Evolutionary conservation across 2,329 filamentous ascomycete species (phyloP).

Genomic region (Phialophora tarda): DNA sequence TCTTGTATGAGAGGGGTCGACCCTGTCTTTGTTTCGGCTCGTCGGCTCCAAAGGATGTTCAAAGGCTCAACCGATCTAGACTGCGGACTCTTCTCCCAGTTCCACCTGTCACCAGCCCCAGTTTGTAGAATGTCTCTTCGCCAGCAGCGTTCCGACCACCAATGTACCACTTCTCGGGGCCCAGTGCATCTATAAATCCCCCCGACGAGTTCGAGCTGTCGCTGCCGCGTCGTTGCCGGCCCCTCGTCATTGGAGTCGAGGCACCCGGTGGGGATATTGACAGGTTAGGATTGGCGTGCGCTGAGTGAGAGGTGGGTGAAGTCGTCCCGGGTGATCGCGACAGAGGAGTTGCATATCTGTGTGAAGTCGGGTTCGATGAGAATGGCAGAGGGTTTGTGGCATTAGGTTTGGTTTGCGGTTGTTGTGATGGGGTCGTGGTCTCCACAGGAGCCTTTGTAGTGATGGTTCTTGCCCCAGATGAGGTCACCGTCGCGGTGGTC

Average conservation of each 20-base stretch:
- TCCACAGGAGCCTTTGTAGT: conserved; percentile 50
- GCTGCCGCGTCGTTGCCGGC: conserved; percentile 54
- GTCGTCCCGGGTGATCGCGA: conserved; percentile 37
- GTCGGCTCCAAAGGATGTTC: conserved; percentile 25
- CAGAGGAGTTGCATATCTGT: conserved; percentile 34
- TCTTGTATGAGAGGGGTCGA: neutral
- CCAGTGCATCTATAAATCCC: conserved; percentile 55
- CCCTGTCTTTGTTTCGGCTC: too few relatives aligned
- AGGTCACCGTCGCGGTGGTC: conserved; percentile 47
- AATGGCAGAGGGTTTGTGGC: conserved; percentile 35
- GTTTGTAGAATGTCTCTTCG: conserved; percentile 56
- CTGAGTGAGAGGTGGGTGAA: conserved; percentile 41
- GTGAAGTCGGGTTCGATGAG: conserved; percentile 29
- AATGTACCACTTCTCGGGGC: conserved; percentile 59
- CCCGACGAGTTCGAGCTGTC: conserved; percentile 55
- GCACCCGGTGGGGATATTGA: conserved; percentile 45
- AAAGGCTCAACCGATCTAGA: conserved; percentile 57
- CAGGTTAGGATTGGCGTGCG: conserved; percentile 44
- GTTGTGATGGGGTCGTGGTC: conserved; percentile 35
- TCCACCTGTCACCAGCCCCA: conserved; percentile 55
- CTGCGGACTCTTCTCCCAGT: conserved; percentile 53
- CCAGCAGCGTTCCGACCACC: conserved; percentile 54
- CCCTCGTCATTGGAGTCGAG: conserved; percentile 41
- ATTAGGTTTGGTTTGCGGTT: conserved; percentile 47
- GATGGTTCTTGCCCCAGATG: conserved; percentile 54